Evolutionary conservation across 805 yeast genomes (phyloP).

Genomic region (Tetrapisispora namnaoensis): DNA sequence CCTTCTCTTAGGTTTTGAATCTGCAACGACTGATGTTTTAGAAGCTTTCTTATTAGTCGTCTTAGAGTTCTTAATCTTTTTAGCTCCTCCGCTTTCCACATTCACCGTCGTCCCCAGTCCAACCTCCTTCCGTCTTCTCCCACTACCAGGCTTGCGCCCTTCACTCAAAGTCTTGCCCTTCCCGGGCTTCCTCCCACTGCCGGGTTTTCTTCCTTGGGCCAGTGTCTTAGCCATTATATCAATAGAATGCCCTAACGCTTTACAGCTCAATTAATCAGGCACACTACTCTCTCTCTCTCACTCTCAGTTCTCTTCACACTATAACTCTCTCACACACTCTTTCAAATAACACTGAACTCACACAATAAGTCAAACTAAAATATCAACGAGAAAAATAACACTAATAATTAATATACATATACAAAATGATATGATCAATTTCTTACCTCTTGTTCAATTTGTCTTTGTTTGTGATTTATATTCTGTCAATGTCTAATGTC

Average conservation of each 20-base stretch:
- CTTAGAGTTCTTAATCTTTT: background rate
- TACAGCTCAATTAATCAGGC: background rate
- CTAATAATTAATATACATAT: too few species aligned
- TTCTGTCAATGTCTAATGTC: too few species aligned
- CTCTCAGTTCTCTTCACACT: too few species aligned
- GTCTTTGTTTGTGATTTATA: too few species aligned
- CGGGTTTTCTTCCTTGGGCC: slow-evolving; percentile 30
- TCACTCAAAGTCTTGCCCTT: slow-evolving; percentile 27
- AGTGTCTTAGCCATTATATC: slow-evolving; percentile 27
- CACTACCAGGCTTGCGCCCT: slow-evolving; percentile 30
- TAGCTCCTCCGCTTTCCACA: background rate
- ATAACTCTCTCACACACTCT: too few species aligned
- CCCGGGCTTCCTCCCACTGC: slow-evolving; percentile 30
- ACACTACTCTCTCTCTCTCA: too few species aligned
- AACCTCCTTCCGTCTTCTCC: slow-evolving; percentile 16
- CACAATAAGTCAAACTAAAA: too few species aligned
- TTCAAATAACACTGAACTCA: too few species aligned
- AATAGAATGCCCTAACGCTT: background rate
- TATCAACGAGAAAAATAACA: too few species aligned
- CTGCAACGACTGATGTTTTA: background rate
- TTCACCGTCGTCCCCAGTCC: background rate
- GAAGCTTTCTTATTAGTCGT: background rate
- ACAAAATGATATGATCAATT: too few species aligned
- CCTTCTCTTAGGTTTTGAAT: background rate
- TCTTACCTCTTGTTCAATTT: too few species aligned